These are phyloP conservation scores for Nothophaeocryptopus gaeumannii DNA, from an alignment of 2,329 filamentous ascomycete species.

Conservation along the genomic window DNA sequence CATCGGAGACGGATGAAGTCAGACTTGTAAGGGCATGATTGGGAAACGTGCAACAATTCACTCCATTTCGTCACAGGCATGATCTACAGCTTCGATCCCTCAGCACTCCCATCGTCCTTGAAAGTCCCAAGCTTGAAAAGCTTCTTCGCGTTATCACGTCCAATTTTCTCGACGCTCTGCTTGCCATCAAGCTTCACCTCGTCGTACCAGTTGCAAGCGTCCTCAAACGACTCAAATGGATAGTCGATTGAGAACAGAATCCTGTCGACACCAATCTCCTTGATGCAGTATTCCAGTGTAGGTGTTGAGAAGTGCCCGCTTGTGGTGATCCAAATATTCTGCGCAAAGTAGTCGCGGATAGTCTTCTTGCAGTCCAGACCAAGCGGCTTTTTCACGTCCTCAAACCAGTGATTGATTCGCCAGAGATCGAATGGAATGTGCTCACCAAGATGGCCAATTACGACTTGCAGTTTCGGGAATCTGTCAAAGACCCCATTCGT, in stretches of 20 bases:
- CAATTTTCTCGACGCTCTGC: slow-evolving; percentile 27
- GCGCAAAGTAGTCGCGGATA: slow-evolving; percentile 52
- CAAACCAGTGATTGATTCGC: slow-evolving; percentile 51
- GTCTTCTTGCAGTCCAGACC: slow-evolving; percentile 49
- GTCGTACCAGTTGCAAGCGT: slow-evolving; percentile 33
- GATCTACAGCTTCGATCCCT: not conserved
- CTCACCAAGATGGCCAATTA: slow-evolving; percentile 50
- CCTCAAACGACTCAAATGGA: slow-evolving; percentile 30
- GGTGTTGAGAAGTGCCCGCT: slow-evolving; percentile 56
- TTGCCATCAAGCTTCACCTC: slow-evolving; percentile 19
- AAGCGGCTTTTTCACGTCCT: slow-evolving; percentile 54
- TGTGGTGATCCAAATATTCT: slow-evolving; percentile 59
- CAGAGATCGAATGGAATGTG: slow-evolving; percentile 53
- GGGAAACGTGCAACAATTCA: too few relatives aligned
- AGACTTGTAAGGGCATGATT: too few relatives aligned
- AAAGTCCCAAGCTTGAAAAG: slow-evolving; percentile 29
- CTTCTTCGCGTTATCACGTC: slow-evolving; percentile 32
- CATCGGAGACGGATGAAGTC: too few relatives aligned
- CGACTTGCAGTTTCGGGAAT: slow-evolving; percentile 47
- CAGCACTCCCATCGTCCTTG: slow-evolving; percentile 18
- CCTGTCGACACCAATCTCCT: slow-evolving; percentile 43
- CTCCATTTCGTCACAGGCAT: too few relatives aligned
- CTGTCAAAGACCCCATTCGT: slow-evolving; percentile 52
- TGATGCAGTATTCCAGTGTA: slow-evolving; percentile 51
- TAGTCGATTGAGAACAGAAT: slow-evolving; percentile 34